Base-by-base conservation (phyloP, 2,329 filamentous ascomycete species). In the Nakataea oryzae region DNA sequence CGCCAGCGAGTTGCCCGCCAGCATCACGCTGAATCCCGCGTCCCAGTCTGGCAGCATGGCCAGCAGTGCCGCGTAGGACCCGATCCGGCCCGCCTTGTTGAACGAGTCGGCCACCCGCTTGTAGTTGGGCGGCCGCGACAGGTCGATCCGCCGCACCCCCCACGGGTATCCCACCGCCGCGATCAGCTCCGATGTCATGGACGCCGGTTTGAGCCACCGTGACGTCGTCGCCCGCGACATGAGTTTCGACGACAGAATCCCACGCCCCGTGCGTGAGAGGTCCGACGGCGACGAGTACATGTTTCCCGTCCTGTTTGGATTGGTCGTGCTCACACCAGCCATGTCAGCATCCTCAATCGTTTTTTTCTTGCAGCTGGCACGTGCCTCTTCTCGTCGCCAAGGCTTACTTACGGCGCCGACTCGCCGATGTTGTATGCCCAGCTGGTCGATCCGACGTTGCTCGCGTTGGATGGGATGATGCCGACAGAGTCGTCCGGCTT, bases 281-380 rank as follows among this genome's bases (percentile, higher is more conserved):
- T 80, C 79, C 5, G 69, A 68, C 1, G 72, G 66, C 0, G 75
- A 78, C 21, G 78, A 75, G 70, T 75, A 80, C 66, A 79, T 74
- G 63, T 77, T 78, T 1, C 77, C 78, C 2, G 76, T 71, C 0
- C 73, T 75, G 60, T 21, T 28, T 14, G 12, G 28, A 30, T 76
- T 77, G 66, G 74, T 79, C 41, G 77, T 58, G 29, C 8, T 24
- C 12, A 11, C 27, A n/a, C 56, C 21, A 26, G 47, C 27, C 21
- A 1, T 29, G 17, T 41, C 1, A 32, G 47, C 24, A 54, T 13
- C 8, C 62, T n/a, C 13, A 24, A 26, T 17, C 24, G 6, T 17
- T 28, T 59, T 28, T 29, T 5, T 24, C 61, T 57, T 2, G 57
- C 14, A 27, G 14, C 24, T 12, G 17, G 28, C 1, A 34, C 26